Percentiles rank a stretch among this genome's conserved stretches.
Conservation (phyloP, 2,329 filamentous ascomycete genomes). For the Verticillium dahliae region DNA sequence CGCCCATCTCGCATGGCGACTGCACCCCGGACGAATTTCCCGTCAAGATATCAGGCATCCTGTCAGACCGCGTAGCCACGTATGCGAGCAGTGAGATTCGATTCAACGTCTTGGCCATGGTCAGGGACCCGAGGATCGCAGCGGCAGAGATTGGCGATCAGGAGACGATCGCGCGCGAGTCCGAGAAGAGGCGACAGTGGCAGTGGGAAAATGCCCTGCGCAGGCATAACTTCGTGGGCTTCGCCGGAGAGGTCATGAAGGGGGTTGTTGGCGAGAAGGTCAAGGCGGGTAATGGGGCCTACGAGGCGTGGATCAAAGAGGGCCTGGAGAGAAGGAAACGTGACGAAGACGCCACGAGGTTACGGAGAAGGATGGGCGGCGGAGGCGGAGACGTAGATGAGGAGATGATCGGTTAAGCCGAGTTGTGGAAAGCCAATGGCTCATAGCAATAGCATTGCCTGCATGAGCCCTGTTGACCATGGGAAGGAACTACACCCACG, state of each 20-base stretch:
- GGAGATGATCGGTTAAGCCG: constrained; percentile 7
- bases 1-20: constrained; percentile 80
- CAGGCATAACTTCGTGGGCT: constrained; percentile 92
- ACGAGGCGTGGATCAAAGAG: constrained; percentile 67
- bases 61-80: constrained; percentile 74
- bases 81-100: constrained; percentile 86
- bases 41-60: constrained; percentile 73
- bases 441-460: no score
- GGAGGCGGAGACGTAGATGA: constrained; percentile 8
- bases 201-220: constrained; percentile 90
- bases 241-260: constrained; percentile 85
- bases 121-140: constrained; percentile 69
- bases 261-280: constrained; percentile 74
- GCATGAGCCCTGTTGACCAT: no score
- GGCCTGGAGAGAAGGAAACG: constrained; percentile 49
- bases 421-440: no score
- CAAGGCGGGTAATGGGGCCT: constrained; percentile 53
- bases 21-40: constrained; percentile 70
- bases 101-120: constrained; percentile 93
- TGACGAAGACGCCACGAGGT: constrained; percentile 11
- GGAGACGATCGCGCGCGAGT: constrained; percentile 72
- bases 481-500: no score
- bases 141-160: constrained; percentile 77
- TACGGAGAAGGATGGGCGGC: constrained; percentile 11
- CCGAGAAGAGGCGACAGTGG: constrained; percentile 81